Base-by-base conservation (phyloP, 345 rosid species). In the Clarkia xantiana region DNA sequence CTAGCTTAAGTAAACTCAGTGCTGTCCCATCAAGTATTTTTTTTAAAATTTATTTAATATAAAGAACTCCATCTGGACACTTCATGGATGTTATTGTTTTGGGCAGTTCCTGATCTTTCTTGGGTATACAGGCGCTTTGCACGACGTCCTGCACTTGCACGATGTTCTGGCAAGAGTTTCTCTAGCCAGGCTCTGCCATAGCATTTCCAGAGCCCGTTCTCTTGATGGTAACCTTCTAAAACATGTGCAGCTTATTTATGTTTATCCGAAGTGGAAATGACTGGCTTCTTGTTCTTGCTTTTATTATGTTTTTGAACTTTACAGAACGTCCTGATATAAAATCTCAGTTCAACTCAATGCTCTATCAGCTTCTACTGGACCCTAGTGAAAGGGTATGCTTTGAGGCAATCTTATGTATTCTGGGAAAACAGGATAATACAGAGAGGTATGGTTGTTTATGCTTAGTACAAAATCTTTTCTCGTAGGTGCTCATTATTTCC, bases 311-410 rank as follows among this genome's bases (percentile, higher is more conserved):
- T 58, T 53, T 55, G 13, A 29, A 36, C 15, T 69, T 67, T 45
- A 25, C 76, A 91, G 98, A 84, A 68, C 79, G 99, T 76, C 95
- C 95, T 14, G 95, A 80, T 65, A 76, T 84, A 47, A 91, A 77
- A 69, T 78, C 99, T 58, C 95, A 82, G 74, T 91, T 86, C 84
- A 86, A 76, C 68, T 74, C 88, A 23, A 73, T 91, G 60, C 94
- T 91, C 61, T 87, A 91, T 68, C 99, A 87, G 74, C 94, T 91
- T 43, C 78, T 91, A 20, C 74, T 91, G 51, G 99, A 91, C 68
- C 99, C 99, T 47, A 91, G 96, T 65, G 99, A 91, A 78, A 66
- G 99, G 66, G 99, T 91, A 47, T 91, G 99, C 75, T 91, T 84
- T 67, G 99, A 91, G 75, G 96, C 96, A 20, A 82, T 87, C 60